phyloP scores from a whole-genome alignment of 306 rosid genomes.

The Lathyrus tuberosus region DNA sequence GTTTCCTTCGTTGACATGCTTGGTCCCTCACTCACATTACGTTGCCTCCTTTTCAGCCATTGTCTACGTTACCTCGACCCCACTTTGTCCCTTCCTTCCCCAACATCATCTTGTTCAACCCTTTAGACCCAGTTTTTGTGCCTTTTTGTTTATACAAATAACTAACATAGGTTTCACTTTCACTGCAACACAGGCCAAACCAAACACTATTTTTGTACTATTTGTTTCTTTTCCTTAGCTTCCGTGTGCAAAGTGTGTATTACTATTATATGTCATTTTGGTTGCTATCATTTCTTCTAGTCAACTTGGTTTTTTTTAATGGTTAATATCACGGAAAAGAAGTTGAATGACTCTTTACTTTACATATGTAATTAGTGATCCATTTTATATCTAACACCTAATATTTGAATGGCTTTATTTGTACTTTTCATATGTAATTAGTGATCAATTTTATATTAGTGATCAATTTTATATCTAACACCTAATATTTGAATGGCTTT shows the following conservation, averaged over 20 bases:
- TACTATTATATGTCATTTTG: background rate
- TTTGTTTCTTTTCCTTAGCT: background rate
- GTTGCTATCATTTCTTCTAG: constrained; percentile 6
- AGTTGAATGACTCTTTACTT: background rate
- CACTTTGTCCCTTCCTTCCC: constrained; percentile 43
- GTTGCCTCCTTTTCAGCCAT: constrained; percentile 45
- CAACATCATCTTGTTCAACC: constrained; percentile 42
- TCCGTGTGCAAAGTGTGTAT: constrained; percentile 23
- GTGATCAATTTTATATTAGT: too few species aligned
- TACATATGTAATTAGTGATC: background rate
- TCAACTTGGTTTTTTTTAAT: constrained; percentile 7
- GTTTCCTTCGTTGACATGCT: constrained; percentile 49
- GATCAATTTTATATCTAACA: too few species aligned
- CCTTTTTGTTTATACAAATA: background rate
- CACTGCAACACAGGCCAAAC: background rate
- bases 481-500: too few species aligned
- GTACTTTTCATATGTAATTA: background rate
- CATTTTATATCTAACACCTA: background rate
- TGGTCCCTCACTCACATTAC: constrained; percentile 47
- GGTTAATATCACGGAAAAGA: background rate
- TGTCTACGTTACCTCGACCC: constrained; percentile 45
- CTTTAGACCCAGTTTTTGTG: background rate
- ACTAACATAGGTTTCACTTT: background rate
- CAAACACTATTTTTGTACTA: background rate
- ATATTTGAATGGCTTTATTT: too few species aligned